phyloP scores from a whole-genome alignment of 2,329 filamentous ascomycete species.

The Ceratocystis colombiana region DNA sequence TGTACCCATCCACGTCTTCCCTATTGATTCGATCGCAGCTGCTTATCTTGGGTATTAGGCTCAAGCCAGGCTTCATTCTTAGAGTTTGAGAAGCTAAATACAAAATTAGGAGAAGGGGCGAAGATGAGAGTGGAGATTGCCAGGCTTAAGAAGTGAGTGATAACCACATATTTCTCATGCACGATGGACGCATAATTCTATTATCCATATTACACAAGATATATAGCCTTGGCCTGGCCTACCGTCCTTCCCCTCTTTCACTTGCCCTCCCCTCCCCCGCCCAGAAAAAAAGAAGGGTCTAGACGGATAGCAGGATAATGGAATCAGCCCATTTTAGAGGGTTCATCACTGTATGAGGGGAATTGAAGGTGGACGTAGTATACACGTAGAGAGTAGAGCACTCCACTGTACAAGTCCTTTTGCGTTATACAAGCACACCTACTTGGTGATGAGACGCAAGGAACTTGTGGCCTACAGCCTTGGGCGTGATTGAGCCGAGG shows the following conservation, averaged over 20 bases:
- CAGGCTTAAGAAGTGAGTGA: too few species aligned
- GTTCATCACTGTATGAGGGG: not conserved
- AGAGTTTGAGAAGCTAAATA: not conserved
- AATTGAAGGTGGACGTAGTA: not conserved
- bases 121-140: too few species aligned
- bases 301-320: not conserved
- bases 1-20: not conserved
- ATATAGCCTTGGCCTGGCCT: too few species aligned
- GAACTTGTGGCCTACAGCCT: too few species aligned
- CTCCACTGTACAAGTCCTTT: too few species aligned
- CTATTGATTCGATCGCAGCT: not conserved
- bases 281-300: not conserved
- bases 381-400: not conserved
- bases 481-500: too few species aligned
- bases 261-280: not conserved
- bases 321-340: not conserved
- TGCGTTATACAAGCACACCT: too few species aligned
- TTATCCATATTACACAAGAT: too few species aligned
- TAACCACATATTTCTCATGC: too few species aligned
- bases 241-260: not conserved
- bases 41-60: not conserved
- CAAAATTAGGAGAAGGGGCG: not conserved
- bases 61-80: not conserved
- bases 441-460: too few species aligned
- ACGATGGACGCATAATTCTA: too few species aligned